Percentiles rank a stretch among this genome's conserved stretches.
Conservation (phyloP, 2,329 filamentous ascomycete species). For the Daldinia eschscholtzii region DNA sequence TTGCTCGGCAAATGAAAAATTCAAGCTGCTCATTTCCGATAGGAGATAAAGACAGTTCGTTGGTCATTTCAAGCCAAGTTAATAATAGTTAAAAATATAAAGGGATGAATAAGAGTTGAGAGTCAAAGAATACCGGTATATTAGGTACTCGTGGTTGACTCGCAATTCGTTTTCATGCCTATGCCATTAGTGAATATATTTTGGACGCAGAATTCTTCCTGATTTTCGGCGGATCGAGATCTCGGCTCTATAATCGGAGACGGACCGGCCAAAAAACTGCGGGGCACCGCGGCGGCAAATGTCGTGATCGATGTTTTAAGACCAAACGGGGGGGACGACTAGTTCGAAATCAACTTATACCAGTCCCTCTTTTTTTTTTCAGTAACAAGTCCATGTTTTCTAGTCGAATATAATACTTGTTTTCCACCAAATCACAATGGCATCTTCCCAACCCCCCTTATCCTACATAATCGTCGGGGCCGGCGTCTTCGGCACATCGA, state of each 20-base stretch:
- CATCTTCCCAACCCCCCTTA: slow-evolving; percentile 13
- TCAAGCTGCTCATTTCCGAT: too few species aligned
- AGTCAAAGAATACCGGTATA: too few species aligned
- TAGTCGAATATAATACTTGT: too few species aligned
- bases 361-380: background rate
- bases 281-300: slow-evolving; percentile 24
- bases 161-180: too few species aligned
- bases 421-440: slow-evolving; percentile 3
- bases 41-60: too few species aligned
- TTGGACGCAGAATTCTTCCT: background rate
- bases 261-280: slow-evolving; percentile 21
- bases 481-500: slow-evolving; percentile 75
- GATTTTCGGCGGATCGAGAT: slow-evolving; percentile 20
- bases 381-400: too few species aligned
- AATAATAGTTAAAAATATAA: too few species aligned
- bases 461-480: slow-evolving; percentile 72
- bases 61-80: too few species aligned
- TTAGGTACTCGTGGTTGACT: too few species aligned
- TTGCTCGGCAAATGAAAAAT: too few species aligned
- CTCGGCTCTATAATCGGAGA: slow-evolving; percentile 31
- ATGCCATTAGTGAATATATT: too few species aligned
- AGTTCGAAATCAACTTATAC: background rate
- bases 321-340: background rate
- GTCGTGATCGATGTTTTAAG: slow-evolving; percentile 14
- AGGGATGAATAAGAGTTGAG: too few species aligned